A percentile compares a stretch with the other conserved stretches of the same genome.
Conservation (phyloP, 2,329 filamentous ascomycete genomes). For the Penicillium sp. region DNA sequence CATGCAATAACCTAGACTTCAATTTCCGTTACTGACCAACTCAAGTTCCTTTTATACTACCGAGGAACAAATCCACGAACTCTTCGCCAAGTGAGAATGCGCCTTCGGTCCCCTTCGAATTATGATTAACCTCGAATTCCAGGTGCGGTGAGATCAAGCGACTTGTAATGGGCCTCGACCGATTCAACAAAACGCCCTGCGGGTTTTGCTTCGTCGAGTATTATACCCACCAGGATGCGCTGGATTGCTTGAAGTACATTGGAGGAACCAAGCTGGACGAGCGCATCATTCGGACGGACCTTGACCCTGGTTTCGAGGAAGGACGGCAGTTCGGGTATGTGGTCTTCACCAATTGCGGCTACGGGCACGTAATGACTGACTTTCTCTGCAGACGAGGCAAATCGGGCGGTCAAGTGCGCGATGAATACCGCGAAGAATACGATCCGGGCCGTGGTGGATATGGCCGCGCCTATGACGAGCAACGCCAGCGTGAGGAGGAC, state of each 20-base stretch:
- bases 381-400: constrained; percentile 65
- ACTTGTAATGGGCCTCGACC: constrained; percentile 94
- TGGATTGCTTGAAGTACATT: constrained; percentile 98
- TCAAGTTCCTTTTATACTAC: constrained; percentile 92
- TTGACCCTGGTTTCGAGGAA: constrained; percentile 94
- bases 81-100: constrained; percentile 73
- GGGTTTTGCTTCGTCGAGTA: constrained; percentile 99
- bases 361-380: constrained; percentile 16
- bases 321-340: constrained; percentile 84
- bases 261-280: constrained; percentile 98
- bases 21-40: constrained; percentile 11
- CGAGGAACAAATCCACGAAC: constrained; percentile 97
- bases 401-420: constrained; percentile 92
- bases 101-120: background rate
- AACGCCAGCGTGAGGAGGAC: constrained; percentile 57
- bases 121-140: constrained; percentile 13
- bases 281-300: constrained; percentile 89
- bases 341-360: background rate
- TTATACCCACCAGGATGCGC: constrained; percentile 93
- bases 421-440: constrained; percentile 96
- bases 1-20: constrained; percentile 12
- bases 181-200: constrained; percentile 95
- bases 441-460: constrained; percentile 91
- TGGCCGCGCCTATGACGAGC: constrained; percentile 72
- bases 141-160: constrained; percentile 95